Evolutionary conservation across 495 filamentous ascomycete species (phyloP).

Genomic region (Trichoderma reesei): DNA sequence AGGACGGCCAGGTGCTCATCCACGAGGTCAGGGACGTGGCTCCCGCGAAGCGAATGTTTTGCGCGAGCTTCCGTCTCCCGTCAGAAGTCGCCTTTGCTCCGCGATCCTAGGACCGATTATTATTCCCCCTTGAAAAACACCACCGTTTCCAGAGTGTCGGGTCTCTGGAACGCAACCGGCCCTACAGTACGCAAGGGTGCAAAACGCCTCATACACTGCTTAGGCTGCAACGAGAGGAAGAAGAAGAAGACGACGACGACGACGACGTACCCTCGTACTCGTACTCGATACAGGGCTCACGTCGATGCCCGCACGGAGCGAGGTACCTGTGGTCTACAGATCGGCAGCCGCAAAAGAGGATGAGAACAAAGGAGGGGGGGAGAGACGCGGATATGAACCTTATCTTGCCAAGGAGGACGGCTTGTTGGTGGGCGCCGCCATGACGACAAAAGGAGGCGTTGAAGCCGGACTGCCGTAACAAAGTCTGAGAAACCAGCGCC

Average conservation of each 20-base stretch:
- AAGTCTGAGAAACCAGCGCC: not conserved
- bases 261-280: no score
- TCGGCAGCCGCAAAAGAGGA: not conserved
- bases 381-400: not conserved
- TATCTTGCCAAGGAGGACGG: not conserved
- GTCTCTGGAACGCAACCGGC: not conserved
- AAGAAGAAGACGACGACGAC: not conserved
- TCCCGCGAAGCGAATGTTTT: slow-evolving; percentile 93
- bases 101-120: slow-evolving; percentile 17
- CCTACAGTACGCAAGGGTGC: not conserved
- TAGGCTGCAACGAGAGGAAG: not conserved
- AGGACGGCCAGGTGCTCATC: slow-evolving; percentile 51
- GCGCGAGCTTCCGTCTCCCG: slow-evolving; percentile 81
- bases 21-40: slow-evolving; percentile 80
- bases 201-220: not conserved
- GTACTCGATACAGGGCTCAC: not conserved
- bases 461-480: not conserved
- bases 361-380: not conserved
- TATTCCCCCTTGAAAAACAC: not conserved
- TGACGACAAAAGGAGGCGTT: not conserved
- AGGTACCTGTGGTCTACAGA: not conserved
- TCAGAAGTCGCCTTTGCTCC: slow-evolving; percentile 64
- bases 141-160: no score
- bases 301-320: not conserved
- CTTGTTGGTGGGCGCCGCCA: not conserved